A percentile compares a stretch with the other conserved stretches of the same genome.
Evolutionary conservation across 164 flowering plant genomes (phyloP).

Genomic region (Warburgia ugandensis): DNA sequence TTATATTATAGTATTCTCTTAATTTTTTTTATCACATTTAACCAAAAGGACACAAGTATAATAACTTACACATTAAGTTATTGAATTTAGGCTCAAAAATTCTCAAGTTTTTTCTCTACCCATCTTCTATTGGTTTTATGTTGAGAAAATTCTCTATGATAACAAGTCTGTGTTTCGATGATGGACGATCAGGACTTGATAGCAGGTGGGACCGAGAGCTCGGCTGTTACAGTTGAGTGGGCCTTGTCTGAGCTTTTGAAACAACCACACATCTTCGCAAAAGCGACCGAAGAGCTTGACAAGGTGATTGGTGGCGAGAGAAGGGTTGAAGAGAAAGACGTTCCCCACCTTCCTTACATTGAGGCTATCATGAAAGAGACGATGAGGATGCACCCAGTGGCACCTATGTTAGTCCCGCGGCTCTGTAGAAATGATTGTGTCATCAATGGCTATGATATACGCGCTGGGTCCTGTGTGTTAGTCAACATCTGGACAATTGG

Average conservation of each 20-base stretch:
- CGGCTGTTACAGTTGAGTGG: constrained; percentile 79
- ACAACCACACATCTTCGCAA: constrained; percentile 42
- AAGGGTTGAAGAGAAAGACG: constrained; percentile 69
- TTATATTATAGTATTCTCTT: too few relatives aligned
- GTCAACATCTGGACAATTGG: constrained; percentile 63
- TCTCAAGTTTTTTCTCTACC: not conserved
- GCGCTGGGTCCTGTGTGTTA: constrained; percentile 32
- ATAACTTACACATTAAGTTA: too few relatives aligned
- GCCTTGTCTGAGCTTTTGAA: constrained; percentile 57
- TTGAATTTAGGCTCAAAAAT: too few relatives aligned
- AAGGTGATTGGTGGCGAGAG: constrained; percentile 53
- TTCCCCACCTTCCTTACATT: constrained; percentile 45
- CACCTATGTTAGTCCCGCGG: constrained; percentile 60
- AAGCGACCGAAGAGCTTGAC: constrained; percentile 66
- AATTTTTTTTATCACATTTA: too few relatives aligned
- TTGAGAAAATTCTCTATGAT: not conserved
- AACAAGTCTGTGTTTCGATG: not conserved
- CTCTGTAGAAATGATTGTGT: constrained; percentile 28
- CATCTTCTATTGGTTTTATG: too few relatives aligned
- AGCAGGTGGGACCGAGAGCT: constrained; percentile 74
- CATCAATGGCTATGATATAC: constrained; percentile 52
- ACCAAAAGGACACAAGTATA: too few relatives aligned
- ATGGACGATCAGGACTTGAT: constrained; percentile 43
- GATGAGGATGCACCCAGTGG: constrained; percentile 77
- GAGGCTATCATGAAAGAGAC: constrained; percentile 68